These are phyloP conservation scores for Leucocoprinus leucothites DNA, from an alignment of 768 basidiomycete species.

Conservation along the genomic window DNA sequence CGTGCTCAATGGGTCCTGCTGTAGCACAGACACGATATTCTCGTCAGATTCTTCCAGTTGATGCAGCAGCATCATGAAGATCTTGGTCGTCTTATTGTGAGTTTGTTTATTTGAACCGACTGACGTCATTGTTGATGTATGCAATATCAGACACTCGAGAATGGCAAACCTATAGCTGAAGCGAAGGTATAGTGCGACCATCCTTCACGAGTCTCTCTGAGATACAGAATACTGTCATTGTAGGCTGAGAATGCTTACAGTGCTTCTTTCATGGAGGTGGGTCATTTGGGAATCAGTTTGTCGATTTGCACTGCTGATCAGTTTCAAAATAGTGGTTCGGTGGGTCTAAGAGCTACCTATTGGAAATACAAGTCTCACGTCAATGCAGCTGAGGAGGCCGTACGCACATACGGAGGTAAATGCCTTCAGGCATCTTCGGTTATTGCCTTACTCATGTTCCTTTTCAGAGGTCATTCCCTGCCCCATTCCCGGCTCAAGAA, in stretches of 20 bases:
- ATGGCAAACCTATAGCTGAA: constrained; percentile 88
- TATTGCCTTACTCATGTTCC: background rate
- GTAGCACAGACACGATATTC: constrained; percentile 78
- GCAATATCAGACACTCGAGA: constrained; percentile 76
- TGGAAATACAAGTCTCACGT: constrained; percentile 8
- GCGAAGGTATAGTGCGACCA: constrained; percentile 52
- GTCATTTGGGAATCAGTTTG: constrained; percentile 16
- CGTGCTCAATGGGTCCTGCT: background rate
- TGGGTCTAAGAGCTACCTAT: constrained; percentile 27
- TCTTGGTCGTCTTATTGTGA: constrained; percentile 78
- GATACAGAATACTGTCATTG: constrained; percentile 3
- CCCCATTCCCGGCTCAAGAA: constrained; percentile 63
- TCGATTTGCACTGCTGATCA: constrained; percentile 2
- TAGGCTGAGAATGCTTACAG: constrained; percentile 85
- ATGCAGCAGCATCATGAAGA: constrained; percentile 88
- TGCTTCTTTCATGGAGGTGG: constrained; percentile 78
- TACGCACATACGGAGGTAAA: constrained; percentile 86
- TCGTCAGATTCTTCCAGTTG: constrained; percentile 73
- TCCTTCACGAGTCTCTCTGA: background rate
- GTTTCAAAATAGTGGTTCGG: constrained; percentile 69
- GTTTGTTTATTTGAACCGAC: constrained; percentile 21
- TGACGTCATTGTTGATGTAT: constrained; percentile 24
- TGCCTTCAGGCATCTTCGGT: background rate
- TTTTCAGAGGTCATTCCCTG: constrained; percentile 78
- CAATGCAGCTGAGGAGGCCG: constrained; percentile 79